These are phyloP conservation scores for Astragalus membranaceus DNA, from an alignment of 306 rosid genomes.

Conservation along the genomic window DNA sequence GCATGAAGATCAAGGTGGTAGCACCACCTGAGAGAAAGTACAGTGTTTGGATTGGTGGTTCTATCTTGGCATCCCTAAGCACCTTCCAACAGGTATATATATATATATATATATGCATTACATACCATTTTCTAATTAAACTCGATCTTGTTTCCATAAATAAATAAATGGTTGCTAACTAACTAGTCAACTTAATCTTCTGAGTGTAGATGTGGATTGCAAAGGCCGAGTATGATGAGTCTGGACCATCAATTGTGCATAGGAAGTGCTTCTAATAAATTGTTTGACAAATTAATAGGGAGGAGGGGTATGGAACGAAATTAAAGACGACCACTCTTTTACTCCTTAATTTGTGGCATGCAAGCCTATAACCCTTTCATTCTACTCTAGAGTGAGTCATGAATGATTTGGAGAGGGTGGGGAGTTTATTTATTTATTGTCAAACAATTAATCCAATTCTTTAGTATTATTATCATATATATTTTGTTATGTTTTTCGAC, in stretches of 20 bases:
- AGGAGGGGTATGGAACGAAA: conserved; percentile 35
- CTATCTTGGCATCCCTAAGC: conserved; percentile 47
- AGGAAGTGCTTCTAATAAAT: conserved; percentile 46
- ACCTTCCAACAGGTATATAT: conserved; percentile 44
- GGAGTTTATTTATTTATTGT: conserved; percentile 36
- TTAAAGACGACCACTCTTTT: conserved; percentile 1
- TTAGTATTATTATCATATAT: conserved; percentile 14
- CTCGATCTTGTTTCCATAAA: too few species aligned
- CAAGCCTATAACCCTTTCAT: conserved; percentile 21
- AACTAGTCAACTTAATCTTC: neutral
- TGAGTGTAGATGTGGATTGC: conserved; percentile 49
- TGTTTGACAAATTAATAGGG: conserved; percentile 31
- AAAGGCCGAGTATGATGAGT: conserved; percentile 47
- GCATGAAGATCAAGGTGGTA: conserved; percentile 52
- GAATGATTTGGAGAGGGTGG: conserved; percentile 41
- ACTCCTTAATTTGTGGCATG: conserved; percentile 14
- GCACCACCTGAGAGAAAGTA: conserved; percentile 56
- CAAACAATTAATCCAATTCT: conserved; percentile 35
- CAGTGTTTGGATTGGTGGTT: conserved; percentile 61
- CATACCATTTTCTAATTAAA: too few species aligned
- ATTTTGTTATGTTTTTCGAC: conserved; percentile 12
- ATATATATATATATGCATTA: too few species aligned
- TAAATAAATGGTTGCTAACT: conserved; percentile 21
- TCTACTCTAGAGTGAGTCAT: conserved; percentile 40
- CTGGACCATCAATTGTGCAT: conserved; percentile 50